Evolutionary conservation across 768 basidiomycete genomes (phyloP).

Genomic region (Amanita rubescens): DNA sequence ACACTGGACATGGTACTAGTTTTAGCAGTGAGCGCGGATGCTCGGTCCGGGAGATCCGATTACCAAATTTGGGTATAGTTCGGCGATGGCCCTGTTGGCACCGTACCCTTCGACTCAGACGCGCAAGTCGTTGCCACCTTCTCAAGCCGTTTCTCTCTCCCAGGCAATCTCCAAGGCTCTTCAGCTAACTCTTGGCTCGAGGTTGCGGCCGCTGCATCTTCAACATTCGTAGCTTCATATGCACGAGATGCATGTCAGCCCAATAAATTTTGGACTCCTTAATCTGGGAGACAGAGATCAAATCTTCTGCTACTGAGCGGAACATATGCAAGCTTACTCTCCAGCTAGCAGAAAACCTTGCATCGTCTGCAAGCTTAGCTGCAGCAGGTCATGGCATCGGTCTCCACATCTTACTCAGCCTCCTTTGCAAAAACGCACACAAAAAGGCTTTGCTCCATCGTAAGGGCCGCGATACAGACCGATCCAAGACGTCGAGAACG

Average conservation of each 20-base stretch:
- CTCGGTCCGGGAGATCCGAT: too few species aligned
- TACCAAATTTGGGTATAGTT: too few species aligned
- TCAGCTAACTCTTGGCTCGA: slow-evolving; percentile 38
- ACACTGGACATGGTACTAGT: slow-evolving; percentile 23
- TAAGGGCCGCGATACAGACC: too few species aligned
- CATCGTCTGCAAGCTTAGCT: too few species aligned
- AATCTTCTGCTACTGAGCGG: slow-evolving; percentile 26
- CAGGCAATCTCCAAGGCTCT: slow-evolving; percentile 40
- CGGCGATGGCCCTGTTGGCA: slow-evolving; percentile 26
- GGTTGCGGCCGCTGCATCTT: slow-evolving; percentile 33
- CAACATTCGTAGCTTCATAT: slow-evolving; percentile 49
- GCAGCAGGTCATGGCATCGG: too few species aligned
- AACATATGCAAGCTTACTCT: slow-evolving; percentile 42
- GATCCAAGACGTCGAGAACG: too few species aligned
- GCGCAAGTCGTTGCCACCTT: slow-evolving; percentile 41
- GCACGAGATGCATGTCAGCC: slow-evolving; percentile 49
- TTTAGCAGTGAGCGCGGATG: too few species aligned
- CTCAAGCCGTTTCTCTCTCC: slow-evolving; percentile 42
- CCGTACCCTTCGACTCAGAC: slow-evolving; percentile 45
- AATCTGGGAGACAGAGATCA: slow-evolving; percentile 42
- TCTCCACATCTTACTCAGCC: too few species aligned
- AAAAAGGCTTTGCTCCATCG: too few species aligned
- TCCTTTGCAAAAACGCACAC: too few species aligned
- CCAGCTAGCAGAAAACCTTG: slow-evolving; percentile 49
- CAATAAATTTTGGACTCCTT: slow-evolving; percentile 43